Evolutionary conservation across 2,329 filamentous ascomycete species (phyloP), one percentile per base, ranked within the genome.

Genomic region (Saccharata proteae): DNA sequence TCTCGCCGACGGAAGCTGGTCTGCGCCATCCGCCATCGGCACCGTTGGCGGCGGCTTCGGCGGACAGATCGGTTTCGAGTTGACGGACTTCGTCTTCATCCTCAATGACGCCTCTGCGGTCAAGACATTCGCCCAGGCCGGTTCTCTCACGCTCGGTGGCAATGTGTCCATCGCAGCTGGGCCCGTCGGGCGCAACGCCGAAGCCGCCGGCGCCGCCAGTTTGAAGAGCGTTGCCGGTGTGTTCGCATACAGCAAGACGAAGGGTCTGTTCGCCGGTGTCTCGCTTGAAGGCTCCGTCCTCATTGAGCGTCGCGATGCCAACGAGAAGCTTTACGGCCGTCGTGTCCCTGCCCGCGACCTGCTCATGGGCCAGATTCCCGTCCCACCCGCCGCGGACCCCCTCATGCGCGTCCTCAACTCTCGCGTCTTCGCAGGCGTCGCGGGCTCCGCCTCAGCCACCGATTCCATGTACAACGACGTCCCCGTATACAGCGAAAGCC

Each of bases 211-310:
- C 40, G 88, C 86, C 10, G 90, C 90, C 6, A 93, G 83, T 44
- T 67, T 93, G 40, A 88, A 77, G 63, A 77, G 84, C 40, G 80
- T 96, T 6, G 81, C 86, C 0, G 90, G 83, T 32, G 78, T 98
- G 29, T 98, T 98, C 65, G 83, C 82, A 48, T 98, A 98, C 67
- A 90, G 80, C 54, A 96, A 94, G 62, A 98, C 90, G 9, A 96
- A 94, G 64, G 90, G 90, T 13, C 64, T 98, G 18, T 98, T 98
- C 46, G 90, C 90, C 4, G 90, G 90, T 51, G 86, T 98, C 28
- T 92, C 82, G 44, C 64, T 98, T 43, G 90, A 98, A 56, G 90
- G 90, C 14, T 88, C 80, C 39, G 85, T 82, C 32, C 78, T 98
- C 42, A 82, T 96, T 40, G 90, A 98, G 62, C 75, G 90, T 41